Evolutionary conservation across 2,329 filamentous ascomycete genomes (phyloP), one percentile per base, ranked within the genome.

Genomic region (Blastomyces parvus): DNA sequence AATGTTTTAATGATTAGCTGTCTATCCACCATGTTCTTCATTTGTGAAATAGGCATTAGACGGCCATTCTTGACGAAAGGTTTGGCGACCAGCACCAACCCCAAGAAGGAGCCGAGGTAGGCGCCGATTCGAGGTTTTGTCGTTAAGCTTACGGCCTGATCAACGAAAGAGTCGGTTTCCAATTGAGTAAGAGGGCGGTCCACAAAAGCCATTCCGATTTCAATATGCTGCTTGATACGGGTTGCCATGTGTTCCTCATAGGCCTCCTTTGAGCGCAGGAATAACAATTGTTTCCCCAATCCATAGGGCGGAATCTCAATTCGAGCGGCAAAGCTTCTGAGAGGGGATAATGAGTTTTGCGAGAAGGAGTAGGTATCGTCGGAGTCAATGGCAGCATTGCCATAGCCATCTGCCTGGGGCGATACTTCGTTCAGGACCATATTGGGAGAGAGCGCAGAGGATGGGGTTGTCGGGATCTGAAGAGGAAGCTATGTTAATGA

Each of bases 91-190:
- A 57, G 14, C n/a, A 57, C 22, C 36, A 59, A 14, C 65, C 67
- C n/a, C 68, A 11, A n/a, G 68, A 70, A 3, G 67, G 25, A 2
- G 69, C 72, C 5, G 66, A 59, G 22, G 30, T 27, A 30, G 7
- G n/a, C 22, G 19, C 61, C 38, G 17, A 57, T 53, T 13, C 69
- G 66, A 33, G n/a, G 60, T 36, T 44, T 69, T 59, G 64, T 73
- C 71, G 1, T 71, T n/a, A 38, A 52, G 30, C 2, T 60, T 65
- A 27, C 70, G 69, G 58, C 60, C 48, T 67, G 64, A n/a, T 65
- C 63, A 25, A 71, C 68, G 44, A 74, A 67, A 25, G 70, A 70
- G 64, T 76, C 74, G 27, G 75, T 56, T 61, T 77, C 74, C 9
- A 71, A 69, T 62, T 77, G 74, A 1, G 72, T 74, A 2, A 69